Evolutionary conservation across 2,329 filamentous ascomycete genomes (phyloP).

Genomic region (Cladosporium halotolerans): DNA sequence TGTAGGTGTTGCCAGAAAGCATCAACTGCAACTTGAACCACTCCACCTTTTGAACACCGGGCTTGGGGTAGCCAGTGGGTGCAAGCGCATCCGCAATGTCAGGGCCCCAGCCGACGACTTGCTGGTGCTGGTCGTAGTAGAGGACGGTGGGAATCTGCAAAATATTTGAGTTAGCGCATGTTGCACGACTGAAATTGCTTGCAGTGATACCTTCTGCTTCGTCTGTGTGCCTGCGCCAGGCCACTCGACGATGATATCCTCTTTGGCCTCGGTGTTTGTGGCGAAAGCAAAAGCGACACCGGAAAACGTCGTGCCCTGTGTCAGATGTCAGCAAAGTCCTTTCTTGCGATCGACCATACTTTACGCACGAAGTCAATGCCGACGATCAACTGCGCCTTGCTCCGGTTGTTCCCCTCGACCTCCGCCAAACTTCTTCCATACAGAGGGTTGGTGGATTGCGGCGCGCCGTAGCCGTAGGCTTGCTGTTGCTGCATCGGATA

Average conservation of each 20-base stretch:
- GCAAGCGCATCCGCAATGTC: constrained; percentile 96
- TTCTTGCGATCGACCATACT: not conserved
- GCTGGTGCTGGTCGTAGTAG: constrained; percentile 99
- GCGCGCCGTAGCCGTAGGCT: constrained; percentile 12
- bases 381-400: constrained; percentile 95
- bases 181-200: not conserved
- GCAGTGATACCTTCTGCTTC: constrained; percentile 77
- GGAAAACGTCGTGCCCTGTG: constrained; percentile 94
- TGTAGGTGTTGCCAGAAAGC: constrained; percentile 97
- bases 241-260: constrained; percentile 99
- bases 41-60: constrained; percentile 96
- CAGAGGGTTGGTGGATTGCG: constrained; percentile 15
- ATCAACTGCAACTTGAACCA: constrained; percentile 99
- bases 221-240: constrained; percentile 95
- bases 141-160: constrained; percentile 91
- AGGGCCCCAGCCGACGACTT: constrained; percentile 98
- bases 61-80: constrained; percentile 94
- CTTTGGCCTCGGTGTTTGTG: constrained; percentile 94
- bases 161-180: not conserved
- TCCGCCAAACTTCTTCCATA: constrained; percentile 42
- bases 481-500: constrained; percentile 33
- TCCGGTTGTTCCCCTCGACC: constrained; percentile 80
- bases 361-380: constrained; percentile 90
- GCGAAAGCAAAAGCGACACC: constrained; percentile 90
- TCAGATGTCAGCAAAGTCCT: constrained; percentile 13